These are phyloP conservation scores for Colletotrichum sp. DNA, from an alignment of 2,329 filamentous ascomycete genomes.

Conservation along the genomic window DNA sequence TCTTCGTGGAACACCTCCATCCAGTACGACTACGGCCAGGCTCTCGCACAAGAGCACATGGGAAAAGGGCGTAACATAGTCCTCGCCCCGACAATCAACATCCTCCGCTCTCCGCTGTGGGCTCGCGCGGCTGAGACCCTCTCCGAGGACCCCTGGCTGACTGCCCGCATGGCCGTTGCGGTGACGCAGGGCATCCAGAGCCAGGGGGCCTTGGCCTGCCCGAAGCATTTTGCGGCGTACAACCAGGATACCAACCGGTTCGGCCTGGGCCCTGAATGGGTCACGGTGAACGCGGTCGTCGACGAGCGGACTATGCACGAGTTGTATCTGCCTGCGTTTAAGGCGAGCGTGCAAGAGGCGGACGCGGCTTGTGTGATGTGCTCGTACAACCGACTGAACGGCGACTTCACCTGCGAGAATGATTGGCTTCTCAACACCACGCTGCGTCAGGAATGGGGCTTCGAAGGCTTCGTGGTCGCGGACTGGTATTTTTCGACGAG, in stretches of 20 bases:
- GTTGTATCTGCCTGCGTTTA: constrained; percentile 69
- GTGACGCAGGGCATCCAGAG: constrained; percentile 38
- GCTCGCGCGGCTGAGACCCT: constrained; percentile 71
- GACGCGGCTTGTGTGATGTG: constrained; percentile 63
- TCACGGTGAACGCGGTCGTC: constrained; percentile 50
- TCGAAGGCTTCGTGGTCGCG: constrained; percentile 17
- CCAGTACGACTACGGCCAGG: constrained; percentile 9
- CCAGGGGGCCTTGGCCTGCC: constrained; percentile 32
- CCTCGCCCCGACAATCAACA: constrained; percentile 67
- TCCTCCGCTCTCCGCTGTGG: constrained; percentile 65
- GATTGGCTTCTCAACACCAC: background rate
- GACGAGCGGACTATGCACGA: constrained; percentile 63
- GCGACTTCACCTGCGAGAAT: constrained; percentile 33
- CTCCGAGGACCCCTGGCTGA: constrained; percentile 53
- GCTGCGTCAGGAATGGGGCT: constrained; percentile 15
- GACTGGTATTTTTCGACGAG: constrained; percentile 25
- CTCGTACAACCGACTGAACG: constrained; percentile 59
- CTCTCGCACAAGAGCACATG: constrained; percentile 24
- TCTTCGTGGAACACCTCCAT: constrained; percentile 35
- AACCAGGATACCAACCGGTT: constrained; percentile 47
- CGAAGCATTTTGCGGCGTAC: constrained; percentile 45
- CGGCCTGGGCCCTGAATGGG: constrained; percentile 38
- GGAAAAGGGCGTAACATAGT: constrained; percentile 62
- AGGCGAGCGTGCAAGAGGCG: constrained; percentile 62
- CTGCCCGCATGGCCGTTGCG: constrained; percentile 24